Evolutionary conservation across 1,139 yeast genomes (phyloP).

Genomic region (Kluyveromyces sp.): DNA sequence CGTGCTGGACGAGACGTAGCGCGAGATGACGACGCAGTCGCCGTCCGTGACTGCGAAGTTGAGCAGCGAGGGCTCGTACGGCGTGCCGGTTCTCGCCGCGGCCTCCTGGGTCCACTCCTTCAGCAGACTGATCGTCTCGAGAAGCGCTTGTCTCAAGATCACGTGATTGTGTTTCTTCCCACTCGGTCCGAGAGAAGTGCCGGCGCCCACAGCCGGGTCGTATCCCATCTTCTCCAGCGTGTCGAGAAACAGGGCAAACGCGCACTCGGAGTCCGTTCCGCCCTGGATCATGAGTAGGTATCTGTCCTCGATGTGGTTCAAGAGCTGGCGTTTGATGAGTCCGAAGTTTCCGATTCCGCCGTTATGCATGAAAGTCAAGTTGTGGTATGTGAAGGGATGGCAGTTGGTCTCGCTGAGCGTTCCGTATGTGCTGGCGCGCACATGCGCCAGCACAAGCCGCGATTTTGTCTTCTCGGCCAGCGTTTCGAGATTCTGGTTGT

Average conservation of each 20-base stretch:
- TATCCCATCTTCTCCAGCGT: conserved; percentile 67
- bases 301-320: conserved; percentile 69
- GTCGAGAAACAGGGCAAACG: conserved; percentile 82
- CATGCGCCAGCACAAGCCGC: conserved; percentile 84
- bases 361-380: conserved; percentile 93
- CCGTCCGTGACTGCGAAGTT: conserved; percentile 97
- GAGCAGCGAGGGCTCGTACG: conserved; percentile 70
- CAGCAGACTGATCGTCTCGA: conserved; percentile 64
- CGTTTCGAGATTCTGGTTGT: conserved; percentile 80
- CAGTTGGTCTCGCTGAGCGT: conserved; percentile 90
- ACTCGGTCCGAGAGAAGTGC: background rate
- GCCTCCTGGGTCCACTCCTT: conserved; percentile 51
- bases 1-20: conserved; percentile 80
- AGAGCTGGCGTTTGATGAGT: conserved; percentile 62
- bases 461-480: conserved; percentile 84
- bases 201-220: conserved; percentile 44
- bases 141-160: conserved; percentile 57
- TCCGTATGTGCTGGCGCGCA: conserved; percentile 93
- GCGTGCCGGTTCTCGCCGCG: conserved; percentile 26
- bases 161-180: background rate
- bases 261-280: conserved; percentile 91
- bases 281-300: conserved; percentile 82
- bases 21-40: conserved; percentile 72
- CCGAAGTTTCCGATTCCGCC: conserved; percentile 79
- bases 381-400: conserved; percentile 86